These are phyloP conservation scores for Tetrastigma voinierianum DNA, from an alignment of 164 flowering plant genomes.

Conservation along the genomic window DNA sequence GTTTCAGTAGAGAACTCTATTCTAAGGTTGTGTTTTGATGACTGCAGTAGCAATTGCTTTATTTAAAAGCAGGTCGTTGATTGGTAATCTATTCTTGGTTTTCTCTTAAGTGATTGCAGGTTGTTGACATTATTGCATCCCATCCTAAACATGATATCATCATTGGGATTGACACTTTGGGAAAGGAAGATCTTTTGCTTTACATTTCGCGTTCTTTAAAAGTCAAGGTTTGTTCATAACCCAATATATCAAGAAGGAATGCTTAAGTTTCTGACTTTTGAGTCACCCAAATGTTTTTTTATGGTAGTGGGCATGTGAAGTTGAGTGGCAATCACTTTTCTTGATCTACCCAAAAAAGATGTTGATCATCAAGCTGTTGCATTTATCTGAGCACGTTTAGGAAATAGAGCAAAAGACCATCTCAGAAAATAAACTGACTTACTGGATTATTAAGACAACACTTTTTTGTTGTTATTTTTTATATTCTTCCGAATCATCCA, in stretches of 20 bases:
- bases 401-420: too few relatives aligned
- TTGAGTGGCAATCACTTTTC: neutral
- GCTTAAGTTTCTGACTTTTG: neutral
- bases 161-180: conserved; percentile 74
- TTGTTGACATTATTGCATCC: conserved; percentile 63
- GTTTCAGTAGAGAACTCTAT: neutral
- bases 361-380: neutral
- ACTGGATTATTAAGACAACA: neutral
- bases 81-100: too few relatives aligned
- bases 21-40: neutral
- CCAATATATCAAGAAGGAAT: neutral
- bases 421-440: too few relatives aligned
- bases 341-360: too few relatives aligned
- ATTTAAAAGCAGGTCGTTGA: too few relatives aligned
- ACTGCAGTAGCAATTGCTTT: too few relatives aligned
- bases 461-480: neutral
- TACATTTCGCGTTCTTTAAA: conserved; percentile 51
- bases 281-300: neutral
- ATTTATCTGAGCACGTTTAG: too few relatives aligned
- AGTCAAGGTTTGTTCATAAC: conserved; percentile 51
- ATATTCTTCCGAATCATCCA: neutral
- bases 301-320: neutral
- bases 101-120: conserved; percentile 34
- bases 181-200: conserved; percentile 85
- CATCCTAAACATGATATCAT: conserved; percentile 78